Percentiles rank a stretch among this genome's conserved stretches.
These are phyloP conservation scores for Alternaria sp. DNA, from an alignment of 2,329 filamentous ascomycete genomes.

Conservation along the genomic window DNA sequence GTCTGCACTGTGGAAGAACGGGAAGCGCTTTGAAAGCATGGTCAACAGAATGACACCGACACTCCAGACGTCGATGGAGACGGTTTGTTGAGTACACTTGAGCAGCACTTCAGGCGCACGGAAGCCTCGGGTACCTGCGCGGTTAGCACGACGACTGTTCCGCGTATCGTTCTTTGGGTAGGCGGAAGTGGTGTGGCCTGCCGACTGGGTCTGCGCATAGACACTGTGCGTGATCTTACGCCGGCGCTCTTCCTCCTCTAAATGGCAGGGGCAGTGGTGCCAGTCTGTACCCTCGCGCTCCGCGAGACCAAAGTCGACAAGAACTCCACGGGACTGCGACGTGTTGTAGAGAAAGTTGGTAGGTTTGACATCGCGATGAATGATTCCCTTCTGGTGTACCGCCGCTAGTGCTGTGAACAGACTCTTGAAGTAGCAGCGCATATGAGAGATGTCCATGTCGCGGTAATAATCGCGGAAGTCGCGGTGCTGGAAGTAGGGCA, in stretches of 20 bases:
- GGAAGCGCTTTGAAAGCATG: constrained; percentile 88
- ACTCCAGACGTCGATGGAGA: constrained; percentile 94
- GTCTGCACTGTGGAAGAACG: constrained; percentile 98
- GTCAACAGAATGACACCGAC: constrained; percentile 97
- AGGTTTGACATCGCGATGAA: constrained; percentile 96
- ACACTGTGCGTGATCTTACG: constrained; percentile 62
- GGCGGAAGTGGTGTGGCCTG: constrained; percentile 58
- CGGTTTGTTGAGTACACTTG: constrained; percentile 95
- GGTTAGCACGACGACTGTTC: constrained; percentile 87
- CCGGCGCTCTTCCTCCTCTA: constrained; percentile 69
- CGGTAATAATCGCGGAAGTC: constrained; percentile 97
- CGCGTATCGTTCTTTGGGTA: constrained; percentile 92
- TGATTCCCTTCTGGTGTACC: constrained; percentile 83
- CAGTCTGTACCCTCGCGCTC: constrained; percentile 76
- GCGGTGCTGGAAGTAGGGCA: constrained; percentile 94
- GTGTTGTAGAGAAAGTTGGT: constrained; percentile 97
- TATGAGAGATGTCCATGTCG: constrained; percentile 84
- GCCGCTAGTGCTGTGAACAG: constrained; percentile 85
- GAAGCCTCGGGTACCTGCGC: constrained; percentile 93
- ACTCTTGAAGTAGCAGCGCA: constrained; percentile 87
- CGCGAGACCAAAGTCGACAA: constrained; percentile 98
- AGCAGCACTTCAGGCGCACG: constrained; percentile 95
- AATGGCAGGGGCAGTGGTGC: constrained; percentile 83
- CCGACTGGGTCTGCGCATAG: constrained; percentile 64
- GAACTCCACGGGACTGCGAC: constrained; percentile 78